Evolutionary conservation across 371 early-diverging fungal species (phyloP).

Genomic region (Encephalitozoon intestinalis): DNA sequence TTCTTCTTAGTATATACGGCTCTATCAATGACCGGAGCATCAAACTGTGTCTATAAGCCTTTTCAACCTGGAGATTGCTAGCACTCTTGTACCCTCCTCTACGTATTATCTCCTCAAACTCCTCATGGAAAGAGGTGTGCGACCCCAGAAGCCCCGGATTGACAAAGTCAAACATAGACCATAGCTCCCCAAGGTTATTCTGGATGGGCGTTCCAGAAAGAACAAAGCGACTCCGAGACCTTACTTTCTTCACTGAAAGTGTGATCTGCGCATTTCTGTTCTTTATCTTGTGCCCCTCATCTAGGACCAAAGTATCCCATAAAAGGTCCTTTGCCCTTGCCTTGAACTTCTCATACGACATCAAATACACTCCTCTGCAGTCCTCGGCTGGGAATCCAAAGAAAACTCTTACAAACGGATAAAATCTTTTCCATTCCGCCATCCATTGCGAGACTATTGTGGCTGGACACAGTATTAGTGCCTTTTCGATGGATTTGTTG

Average conservation of each 20-base stretch:
- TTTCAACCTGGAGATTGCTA: conserved; percentile 72
- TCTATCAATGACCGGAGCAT: conserved; percentile 77
- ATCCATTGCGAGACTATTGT: conserved; percentile 91
- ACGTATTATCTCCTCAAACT: conserved; percentile 68
- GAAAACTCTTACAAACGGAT: conserved; percentile 83
- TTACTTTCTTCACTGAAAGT: conserved; percentile 74
- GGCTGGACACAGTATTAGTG: conserved; percentile 92
- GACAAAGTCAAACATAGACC: conserved; percentile 93
- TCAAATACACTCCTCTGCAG: conserved; percentile 65
- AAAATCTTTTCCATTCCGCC: conserved; percentile 79
- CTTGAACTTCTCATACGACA: conserved; percentile 68
- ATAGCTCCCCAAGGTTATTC: conserved; percentile 94
- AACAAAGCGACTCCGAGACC: conserved; percentile 75
- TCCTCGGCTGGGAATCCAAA: conserved; percentile 79
- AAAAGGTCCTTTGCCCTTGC: conserved; percentile 71
- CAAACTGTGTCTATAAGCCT: conserved; percentile 78
- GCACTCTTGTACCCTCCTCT: conserved; percentile 82
- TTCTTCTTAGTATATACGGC: conserved; percentile 78
- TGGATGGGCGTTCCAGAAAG: conserved; percentile 96
- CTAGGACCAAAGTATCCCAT: conserved; percentile 85
- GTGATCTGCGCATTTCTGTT: conserved; percentile 86
- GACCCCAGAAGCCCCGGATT: conserved; percentile 88
- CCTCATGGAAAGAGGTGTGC: conserved; percentile 71
- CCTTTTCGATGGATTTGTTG: conserved; percentile 30
- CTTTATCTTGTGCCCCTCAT: conserved; percentile 98